A percentile compares a stretch with the other conserved stretches of the same genome.
These are phyloP conservation scores for Porphyra umbilicalis DNA, from an alignment of 31 red algal species.

Conservation along the genomic window DNA sequence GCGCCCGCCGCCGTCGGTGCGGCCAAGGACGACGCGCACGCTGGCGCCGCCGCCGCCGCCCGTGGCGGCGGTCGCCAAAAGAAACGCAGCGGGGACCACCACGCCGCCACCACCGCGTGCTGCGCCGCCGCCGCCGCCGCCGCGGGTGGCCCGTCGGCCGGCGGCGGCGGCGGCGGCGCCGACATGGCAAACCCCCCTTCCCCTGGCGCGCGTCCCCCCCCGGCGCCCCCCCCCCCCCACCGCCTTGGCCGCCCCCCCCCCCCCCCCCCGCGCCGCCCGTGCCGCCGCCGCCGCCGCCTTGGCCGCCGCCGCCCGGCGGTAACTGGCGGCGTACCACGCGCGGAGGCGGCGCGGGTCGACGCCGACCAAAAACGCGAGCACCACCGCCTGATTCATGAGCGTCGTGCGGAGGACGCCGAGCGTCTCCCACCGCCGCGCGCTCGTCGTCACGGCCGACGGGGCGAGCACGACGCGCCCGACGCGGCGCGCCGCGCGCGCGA, in stretches of 20 bases:
- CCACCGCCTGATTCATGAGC: conserved; percentile 73
- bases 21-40: background rate
- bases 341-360: conserved; percentile 16
- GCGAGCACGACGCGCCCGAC: conserved; percentile 28
- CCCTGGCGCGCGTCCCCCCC: no score
- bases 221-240: no score
- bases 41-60: background rate
- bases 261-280: no score
- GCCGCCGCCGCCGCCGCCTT: background rate
- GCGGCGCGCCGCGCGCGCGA: conserved; percentile 21
- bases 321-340: conserved; percentile 32
- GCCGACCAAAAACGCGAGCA: conserved; percentile 42
- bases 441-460: conserved; percentile 24
- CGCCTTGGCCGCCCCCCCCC: background rate
- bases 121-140: no score
- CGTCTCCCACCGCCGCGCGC: conserved; percentile 48
- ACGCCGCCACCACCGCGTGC: background rate
- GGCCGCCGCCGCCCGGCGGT: background rate
- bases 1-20: background rate
- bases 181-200: no score
- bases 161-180: no score
- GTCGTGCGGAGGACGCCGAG: conserved; percentile 68
- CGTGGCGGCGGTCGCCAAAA: background rate
- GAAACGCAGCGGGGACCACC: background rate
- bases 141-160: no score